Base-by-base conservation (phyloP, 768 basidiomycete species). In the Russula ochroleuca region DNA sequence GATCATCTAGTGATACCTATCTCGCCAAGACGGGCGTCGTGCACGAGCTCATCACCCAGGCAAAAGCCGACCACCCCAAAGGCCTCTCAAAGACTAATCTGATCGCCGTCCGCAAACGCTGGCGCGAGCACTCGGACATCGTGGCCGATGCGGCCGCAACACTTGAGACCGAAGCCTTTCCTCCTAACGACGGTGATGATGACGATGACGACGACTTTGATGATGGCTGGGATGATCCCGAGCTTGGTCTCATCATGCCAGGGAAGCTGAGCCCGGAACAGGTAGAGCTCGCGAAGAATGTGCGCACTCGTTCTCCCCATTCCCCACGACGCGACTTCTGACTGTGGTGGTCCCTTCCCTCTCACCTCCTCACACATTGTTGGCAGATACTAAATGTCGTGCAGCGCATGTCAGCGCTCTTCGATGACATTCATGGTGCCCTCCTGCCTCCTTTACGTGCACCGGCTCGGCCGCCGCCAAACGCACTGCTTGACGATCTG, bases 31-130 rank as follows among this genome's bases (percentile, higher is more conserved):
- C 83, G 0, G 87, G 79, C 25, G 71, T 81, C n/a, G 74, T 88
- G 0, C 88, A 90, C 69, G 81, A 83, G 62, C 75, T 84, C 53
- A 83, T 88, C 65, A 76, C 81, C 23, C 76, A 71, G 47, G 83
- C 82, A 7, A 78, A 81, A 21, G 35, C 48, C 35, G 50, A 31
- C 35, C 38, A 56, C 1, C 59, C 59, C 1, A 23, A 47, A 13
- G 67, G 66, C 19, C 52, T 72, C 28, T 70, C 72, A 3, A 47
- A 23, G 19, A 56, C 62, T n/a, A 69, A 72, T 62, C 62, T 63
- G 17, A 65, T 67, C 6, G 72, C 72, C 14, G 69, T 71, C 23
- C 58, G 57, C 28, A 68, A 64, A 48, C 43, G 61, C 11, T 73
- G 72, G 70, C 45, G 52, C 14, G 68, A 68, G 51, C 59, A 68